phyloP scores from a whole-genome alignment of 2,329 filamentous ascomycete species.

The Verticillium nonalfalfae region DNA sequence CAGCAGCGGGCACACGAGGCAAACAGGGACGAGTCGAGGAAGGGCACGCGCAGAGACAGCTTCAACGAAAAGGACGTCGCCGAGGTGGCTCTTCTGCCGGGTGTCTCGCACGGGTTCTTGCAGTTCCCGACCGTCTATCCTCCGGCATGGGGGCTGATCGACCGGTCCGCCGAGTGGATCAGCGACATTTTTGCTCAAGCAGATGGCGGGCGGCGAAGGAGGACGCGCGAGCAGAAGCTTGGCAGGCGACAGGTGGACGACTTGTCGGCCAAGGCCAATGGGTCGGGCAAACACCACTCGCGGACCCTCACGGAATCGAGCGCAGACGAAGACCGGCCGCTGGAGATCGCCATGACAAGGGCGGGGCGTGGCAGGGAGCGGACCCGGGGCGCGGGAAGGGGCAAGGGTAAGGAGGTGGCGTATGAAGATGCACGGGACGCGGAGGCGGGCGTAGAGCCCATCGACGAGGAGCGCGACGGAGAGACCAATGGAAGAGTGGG shows the following conservation, averaged over 20 bases:
- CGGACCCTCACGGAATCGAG: constrained; percentile 53
- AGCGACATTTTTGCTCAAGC: constrained; percentile 62
- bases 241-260: constrained; percentile 3
- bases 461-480: not conserved
- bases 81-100: constrained; percentile 79
- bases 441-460: constrained; percentile 10
- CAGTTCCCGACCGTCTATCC: constrained; percentile 87
- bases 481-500: not conserved
- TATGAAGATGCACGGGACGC: constrained; percentile 19
- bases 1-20: constrained; percentile 32
- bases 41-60: constrained; percentile 35
- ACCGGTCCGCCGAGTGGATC: constrained; percentile 75
- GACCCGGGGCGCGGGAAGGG: constrained; percentile 11
- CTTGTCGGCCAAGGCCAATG: constrained; percentile 1
- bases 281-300: constrained; percentile 18
- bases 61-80: constrained; percentile 72
- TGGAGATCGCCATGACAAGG: constrained; percentile 71
- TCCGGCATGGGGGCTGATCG: constrained; percentile 83
- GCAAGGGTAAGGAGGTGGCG: constrained; percentile 10
- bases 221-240: constrained; percentile 3
- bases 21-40: constrained; percentile 17
- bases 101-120: constrained; percentile 88
- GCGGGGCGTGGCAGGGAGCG: constrained; percentile 14
- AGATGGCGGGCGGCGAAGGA: constrained; percentile 29
- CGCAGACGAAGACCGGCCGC: constrained; percentile 71